Percentiles rank a stretch among this genome's conserved stretches.
These are phyloP conservation scores for Heteromeles arbutifolia DNA, from an alignment of 306 rosid species.

Conservation along the genomic window DNA sequence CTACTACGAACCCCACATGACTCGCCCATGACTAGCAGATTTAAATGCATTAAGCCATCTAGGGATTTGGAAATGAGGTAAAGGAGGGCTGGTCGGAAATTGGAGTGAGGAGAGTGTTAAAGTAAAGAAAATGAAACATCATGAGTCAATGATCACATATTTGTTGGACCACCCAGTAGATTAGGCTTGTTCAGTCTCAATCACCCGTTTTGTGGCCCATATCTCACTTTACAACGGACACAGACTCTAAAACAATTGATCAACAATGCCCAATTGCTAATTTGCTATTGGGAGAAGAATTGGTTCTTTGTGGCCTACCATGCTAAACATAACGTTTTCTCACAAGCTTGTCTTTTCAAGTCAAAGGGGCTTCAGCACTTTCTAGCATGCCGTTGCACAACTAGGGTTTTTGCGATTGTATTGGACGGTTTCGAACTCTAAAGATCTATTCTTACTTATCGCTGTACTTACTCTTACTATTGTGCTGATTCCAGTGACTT, in stretches of 20 bases:
- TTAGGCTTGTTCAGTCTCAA: constrained; percentile 12
- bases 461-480: too few relatives aligned
- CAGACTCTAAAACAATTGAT: not conserved
- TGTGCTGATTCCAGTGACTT: too few relatives aligned
- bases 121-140: not conserved
- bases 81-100: not conserved
- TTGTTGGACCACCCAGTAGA: constrained; percentile 17
- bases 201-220: constrained; percentile 25
- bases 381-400: not conserved
- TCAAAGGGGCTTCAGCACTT: not conserved
- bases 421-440: too few relatives aligned
- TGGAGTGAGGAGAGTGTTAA: not conserved
- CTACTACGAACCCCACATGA: not conserved
- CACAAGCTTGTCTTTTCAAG: not conserved
- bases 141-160: constrained; percentile 15
- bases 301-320: constrained; percentile 7
- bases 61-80: not conserved
- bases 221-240: not conserved
- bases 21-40: not conserved
- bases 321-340: not conserved
- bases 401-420: too few relatives aligned
- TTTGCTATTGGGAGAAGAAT: not conserved
- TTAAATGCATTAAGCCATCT: not conserved
- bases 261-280: not conserved
- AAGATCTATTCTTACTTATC: too few relatives aligned